Evolutionary conservation across 2,329 filamentous ascomycete genomes (phyloP).

Genomic region (Lachnellula occidentalis): DNA sequence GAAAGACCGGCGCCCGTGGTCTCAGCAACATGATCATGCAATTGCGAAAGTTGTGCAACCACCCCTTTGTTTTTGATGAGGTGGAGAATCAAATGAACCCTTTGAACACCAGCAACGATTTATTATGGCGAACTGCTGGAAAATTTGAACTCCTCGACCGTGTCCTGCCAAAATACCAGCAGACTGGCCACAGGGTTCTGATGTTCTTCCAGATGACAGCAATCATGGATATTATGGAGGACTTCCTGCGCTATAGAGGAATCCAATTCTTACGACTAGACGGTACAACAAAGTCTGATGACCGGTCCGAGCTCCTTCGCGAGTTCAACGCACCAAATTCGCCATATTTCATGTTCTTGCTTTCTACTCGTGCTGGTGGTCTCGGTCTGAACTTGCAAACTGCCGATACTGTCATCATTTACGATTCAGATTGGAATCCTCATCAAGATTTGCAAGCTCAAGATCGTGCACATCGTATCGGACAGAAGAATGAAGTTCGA

Average conservation of each 20-base stretch:
- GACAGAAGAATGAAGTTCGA: slow-evolving; percentile 98
- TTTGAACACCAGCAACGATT: slow-evolving; percentile 77
- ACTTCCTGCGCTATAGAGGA: slow-evolving; percentile 81
- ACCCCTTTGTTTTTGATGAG: slow-evolving; percentile 97
- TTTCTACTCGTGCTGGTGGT: slow-evolving; percentile 98
- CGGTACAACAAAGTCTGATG: slow-evolving; percentile 95
- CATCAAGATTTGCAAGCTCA: slow-evolving; percentile 98
- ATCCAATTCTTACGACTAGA: slow-evolving; percentile 88
- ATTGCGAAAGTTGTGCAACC: slow-evolving; percentile 95
- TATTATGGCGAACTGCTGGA: slow-evolving; percentile 90
- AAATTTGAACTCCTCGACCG: slow-evolving; percentile 96
- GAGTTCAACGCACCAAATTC: slow-evolving; percentile 87
- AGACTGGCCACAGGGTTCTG: slow-evolving; percentile 85
- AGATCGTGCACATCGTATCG: slow-evolving; percentile 99
- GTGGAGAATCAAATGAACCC: slow-evolving; percentile 99
- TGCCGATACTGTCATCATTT: slow-evolving; percentile 98
- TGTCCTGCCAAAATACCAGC: slow-evolving; percentile 87
- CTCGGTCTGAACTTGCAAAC: slow-evolving; percentile 95
- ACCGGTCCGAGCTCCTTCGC: slow-evolving; percentile 83
- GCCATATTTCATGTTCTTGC: slow-evolving; percentile 93
- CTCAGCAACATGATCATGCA: slow-evolving; percentile 99
- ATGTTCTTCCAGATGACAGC: slow-evolving; percentile 99
- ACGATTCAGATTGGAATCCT: slow-evolving; percentile 99
- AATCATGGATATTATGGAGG: slow-evolving; percentile 99
- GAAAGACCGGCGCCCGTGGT: slow-evolving; percentile 88